phyloP scores from a whole-genome alignment of 192 early-diverging fungal genomes.

The Coemansia sp. region DNA sequence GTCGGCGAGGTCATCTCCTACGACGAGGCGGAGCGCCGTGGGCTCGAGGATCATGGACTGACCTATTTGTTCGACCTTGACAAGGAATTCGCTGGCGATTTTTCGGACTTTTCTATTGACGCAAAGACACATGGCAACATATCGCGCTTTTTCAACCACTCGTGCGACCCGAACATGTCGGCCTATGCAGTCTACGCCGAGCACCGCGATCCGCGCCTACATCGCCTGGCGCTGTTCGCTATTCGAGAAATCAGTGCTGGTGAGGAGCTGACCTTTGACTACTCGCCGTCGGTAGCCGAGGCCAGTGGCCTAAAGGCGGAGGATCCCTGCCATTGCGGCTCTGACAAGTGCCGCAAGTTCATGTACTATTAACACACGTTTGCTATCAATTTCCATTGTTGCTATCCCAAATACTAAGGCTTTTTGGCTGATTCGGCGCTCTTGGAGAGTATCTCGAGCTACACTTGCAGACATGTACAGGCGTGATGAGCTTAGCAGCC shows the following conservation, averaged over 20 bases:
- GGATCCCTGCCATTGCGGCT: constrained; percentile 32
- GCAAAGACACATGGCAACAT: constrained; percentile 87
- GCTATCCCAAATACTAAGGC: neutral
- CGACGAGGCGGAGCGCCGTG: constrained; percentile 72
- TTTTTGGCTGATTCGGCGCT: constrained; percentile 5
- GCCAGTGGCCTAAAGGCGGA: constrained; percentile 7
- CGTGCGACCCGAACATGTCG: constrained; percentile 86
- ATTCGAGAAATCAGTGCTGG: constrained; percentile 66
- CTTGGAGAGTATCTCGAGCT: constrained; percentile 12
- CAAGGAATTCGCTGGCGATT: constrained; percentile 78
- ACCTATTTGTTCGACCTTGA: constrained; percentile 71
- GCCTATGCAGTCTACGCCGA: constrained; percentile 55
- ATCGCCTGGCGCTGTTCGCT: constrained; percentile 93
- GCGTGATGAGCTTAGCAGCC: neutral
- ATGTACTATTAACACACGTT: constrained; percentile 13
- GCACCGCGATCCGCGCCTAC: constrained; percentile 78
- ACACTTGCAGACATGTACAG: neutral
- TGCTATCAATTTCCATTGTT: neutral
- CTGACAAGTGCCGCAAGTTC: constrained; percentile 18
- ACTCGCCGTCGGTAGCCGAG: constrained; percentile 64
- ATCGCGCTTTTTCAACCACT: constrained; percentile 98
- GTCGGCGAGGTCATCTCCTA: constrained; percentile 90
- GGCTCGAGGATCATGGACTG: constrained; percentile 23
- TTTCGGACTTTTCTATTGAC: constrained; percentile 93
- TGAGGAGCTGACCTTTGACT: constrained; percentile 95